Evolutionary conservation across 768 basidiomycete genomes (phyloP), one percentile per base, ranked within the genome.

Genomic region (Exidia glandulosa): DNA sequence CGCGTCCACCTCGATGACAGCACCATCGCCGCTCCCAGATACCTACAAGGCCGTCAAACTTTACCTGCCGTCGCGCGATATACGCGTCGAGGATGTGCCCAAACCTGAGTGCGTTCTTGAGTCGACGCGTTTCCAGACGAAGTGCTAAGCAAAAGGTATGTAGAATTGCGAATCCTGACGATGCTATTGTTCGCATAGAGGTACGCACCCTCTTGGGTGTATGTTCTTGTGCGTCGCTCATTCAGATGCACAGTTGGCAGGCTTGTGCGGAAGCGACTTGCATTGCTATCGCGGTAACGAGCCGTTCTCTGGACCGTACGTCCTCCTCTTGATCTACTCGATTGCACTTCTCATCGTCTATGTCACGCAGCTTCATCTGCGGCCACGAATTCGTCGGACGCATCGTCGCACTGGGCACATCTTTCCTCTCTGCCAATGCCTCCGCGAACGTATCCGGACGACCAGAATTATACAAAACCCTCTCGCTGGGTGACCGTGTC

Each of bases 351-450:
- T 3, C 29, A 58, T 23, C 41, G 30, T 54, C 36, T 19, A 5
- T 19, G 16, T 31, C 16, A 16, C 32, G 3, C 58, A 90, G 88
- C 10, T 78, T 81, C 50, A 80, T 79, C 19, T 84, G 78, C 63
- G 89, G 90, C 2, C 89, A 91, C 64, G 89, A 91, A 69, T 85
- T 90, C 61, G 78, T 86, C 12, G 89, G 90, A 25, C 81, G 85
- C 68, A 79, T 91, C 19, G 72, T 86, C 27, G 79, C 79, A 12
- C 78, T 91, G 7, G 89, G 88, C 36, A 72, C 77, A 27, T 84
- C 73, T 65, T 90, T 82, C 66, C 64, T 71, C 19, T 59, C 37
- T 6, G 70, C 68, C 7, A 70, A 66, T 3, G 63, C 74, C 47
- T 7, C 1, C 1, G 50, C 50, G 2, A 10, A 54, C 25, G 30